Conservation (phyloP, 805 yeast genomes). For the Pichia insulana region DNA sequence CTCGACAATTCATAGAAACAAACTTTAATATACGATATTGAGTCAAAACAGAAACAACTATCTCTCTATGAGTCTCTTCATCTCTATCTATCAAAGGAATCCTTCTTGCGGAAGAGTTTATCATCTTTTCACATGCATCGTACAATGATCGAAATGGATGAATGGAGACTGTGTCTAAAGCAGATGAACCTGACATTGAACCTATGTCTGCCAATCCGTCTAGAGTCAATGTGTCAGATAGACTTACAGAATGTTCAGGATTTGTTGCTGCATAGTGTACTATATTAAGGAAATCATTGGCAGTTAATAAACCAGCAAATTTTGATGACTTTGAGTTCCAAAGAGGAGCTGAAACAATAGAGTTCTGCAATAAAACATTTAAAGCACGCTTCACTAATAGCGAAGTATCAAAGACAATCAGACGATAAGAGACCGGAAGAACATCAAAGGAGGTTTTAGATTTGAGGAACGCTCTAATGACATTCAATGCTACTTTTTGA, state of each 20-base stretch:
- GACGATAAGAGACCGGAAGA: constrained; percentile 85
- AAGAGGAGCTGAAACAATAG: constrained; percentile 91
- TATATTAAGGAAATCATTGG: constrained; percentile 88
- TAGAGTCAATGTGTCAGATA: constrained; percentile 72
- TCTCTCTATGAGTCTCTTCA: constrained; percentile 84
- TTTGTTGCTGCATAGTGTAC: constrained; percentile 76
- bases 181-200: constrained; percentile 73
- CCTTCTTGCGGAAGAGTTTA: constrained; percentile 80
- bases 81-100: constrained; percentile 92
- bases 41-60: constrained; percentile 89
- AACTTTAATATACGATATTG: constrained; percentile 94
- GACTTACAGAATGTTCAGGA: constrained; percentile 76
- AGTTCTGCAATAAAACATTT: constrained; percentile 83
- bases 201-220: constrained; percentile 85
- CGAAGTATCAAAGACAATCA: constrained; percentile 89
- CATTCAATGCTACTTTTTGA: constrained; percentile 68
- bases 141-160: constrained; percentile 85
- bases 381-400: constrained; percentile 82
- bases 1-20: constrained; percentile 92
- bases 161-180: constrained; percentile 71
- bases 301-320: constrained; percentile 90
- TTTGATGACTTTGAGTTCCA: constrained; percentile 88
- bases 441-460: constrained; percentile 95
- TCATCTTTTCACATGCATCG: constrained; percentile 91
- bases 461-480: constrained; percentile 75